Percentiles rank a stretch among this genome's conserved stretches.
Conservation (phyloP, 768 basidiomycete genomes). For the Suillus subluteus region DNA sequence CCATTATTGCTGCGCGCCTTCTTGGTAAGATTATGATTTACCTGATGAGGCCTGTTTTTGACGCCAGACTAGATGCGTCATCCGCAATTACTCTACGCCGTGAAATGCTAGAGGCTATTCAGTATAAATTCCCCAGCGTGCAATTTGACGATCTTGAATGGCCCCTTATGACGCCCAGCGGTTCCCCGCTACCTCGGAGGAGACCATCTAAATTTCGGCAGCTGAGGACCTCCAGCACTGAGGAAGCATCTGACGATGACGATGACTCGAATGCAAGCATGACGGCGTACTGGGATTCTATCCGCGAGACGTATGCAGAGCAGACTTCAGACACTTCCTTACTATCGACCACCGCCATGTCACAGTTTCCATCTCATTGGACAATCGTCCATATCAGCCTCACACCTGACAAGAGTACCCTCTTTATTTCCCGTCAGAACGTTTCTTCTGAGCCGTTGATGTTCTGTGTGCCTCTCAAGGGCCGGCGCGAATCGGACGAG, state of each 20-base stretch:
- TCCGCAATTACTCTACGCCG: slow-evolving; percentile 79
- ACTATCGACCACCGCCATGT: slow-evolving; percentile 45
- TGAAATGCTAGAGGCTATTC: slow-evolving; percentile 85
- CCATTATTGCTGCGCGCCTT: slow-evolving; percentile 62
- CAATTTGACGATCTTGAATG: slow-evolving; percentile 71
- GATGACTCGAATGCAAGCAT: slow-evolving; percentile 41
- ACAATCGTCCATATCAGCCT: slow-evolving; percentile 82
- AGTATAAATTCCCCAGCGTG: slow-evolving; percentile 60
- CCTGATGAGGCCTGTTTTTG: neutral
- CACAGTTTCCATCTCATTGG: slow-evolving; percentile 75
- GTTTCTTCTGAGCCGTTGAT: slow-evolving; percentile 64
- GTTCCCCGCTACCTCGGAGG: slow-evolving; percentile 36
- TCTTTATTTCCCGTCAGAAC: slow-evolving; percentile 83
- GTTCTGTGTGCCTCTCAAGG: slow-evolving; percentile 88
- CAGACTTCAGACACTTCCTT: slow-evolving; percentile 42
- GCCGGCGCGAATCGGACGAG: slow-evolving; percentile 73
- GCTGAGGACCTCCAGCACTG: slow-evolving; percentile 26
- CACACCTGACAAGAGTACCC: slow-evolving; percentile 78
- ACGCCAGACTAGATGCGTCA: slow-evolving; percentile 59
- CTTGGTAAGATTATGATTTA: slow-evolving; percentile 48
- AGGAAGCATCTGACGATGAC: slow-evolving; percentile 35
- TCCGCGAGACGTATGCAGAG: slow-evolving; percentile 58
- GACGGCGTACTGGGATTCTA: slow-evolving; percentile 63
- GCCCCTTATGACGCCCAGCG: slow-evolving; percentile 59
- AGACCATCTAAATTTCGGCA: slow-evolving; percentile 19